phyloP scores from a whole-genome alignment of 495 filamentous ascomycete species.

The Elaphomyces granulatus region DNA sequence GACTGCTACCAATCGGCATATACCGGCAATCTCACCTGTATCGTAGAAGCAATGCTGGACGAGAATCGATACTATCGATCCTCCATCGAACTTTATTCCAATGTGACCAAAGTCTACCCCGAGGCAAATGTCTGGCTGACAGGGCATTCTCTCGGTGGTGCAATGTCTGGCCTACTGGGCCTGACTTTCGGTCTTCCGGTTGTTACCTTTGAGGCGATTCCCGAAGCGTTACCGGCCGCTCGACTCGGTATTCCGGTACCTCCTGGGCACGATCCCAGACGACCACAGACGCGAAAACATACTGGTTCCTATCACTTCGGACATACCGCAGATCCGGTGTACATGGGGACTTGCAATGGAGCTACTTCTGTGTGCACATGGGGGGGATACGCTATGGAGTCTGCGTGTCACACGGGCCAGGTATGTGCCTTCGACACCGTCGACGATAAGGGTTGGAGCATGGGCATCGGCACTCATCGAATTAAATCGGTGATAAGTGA shows the following conservation, averaged over 20 bases:
- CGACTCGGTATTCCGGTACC: slow-evolving; percentile 79
- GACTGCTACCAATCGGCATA: slow-evolving; percentile 76
- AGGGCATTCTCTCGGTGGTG: slow-evolving; percentile 82
- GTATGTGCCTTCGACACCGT: slow-evolving; percentile 90
- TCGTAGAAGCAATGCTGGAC: slow-evolving; percentile 54
- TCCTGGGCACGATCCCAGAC: slow-evolving; percentile 53
- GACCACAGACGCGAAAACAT: slow-evolving; percentile 51
- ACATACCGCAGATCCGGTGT: slow-evolving; percentile 90
- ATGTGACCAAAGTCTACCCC: slow-evolving; percentile 82
- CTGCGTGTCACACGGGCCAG: slow-evolving; percentile 72
- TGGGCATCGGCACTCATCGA: slow-evolving; percentile 70
- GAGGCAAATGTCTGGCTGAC: slow-evolving; percentile 72
- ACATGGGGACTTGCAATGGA: slow-evolving; percentile 85
- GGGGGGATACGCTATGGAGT: slow-evolving; percentile 90
- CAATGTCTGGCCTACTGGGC: slow-evolving; percentile 71
- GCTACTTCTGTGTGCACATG: slow-evolving; percentile 77
- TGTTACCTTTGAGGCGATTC: slow-evolving; percentile 80
- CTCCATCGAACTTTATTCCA: slow-evolving; percentile 73
- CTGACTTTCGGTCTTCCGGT: slow-evolving; percentile 80
- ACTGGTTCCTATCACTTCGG: slow-evolving; percentile 89
- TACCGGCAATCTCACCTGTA: slow-evolving; percentile 81
- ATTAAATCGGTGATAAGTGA: slow-evolving; percentile 74
- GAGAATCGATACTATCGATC: slow-evolving; percentile 87
- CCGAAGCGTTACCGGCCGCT: slow-evolving; percentile 73
- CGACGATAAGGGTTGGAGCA: slow-evolving; percentile 75